Conservation (phyloP, 352 stramenopile genomes). For the Pythium scleroteichum region DNA sequence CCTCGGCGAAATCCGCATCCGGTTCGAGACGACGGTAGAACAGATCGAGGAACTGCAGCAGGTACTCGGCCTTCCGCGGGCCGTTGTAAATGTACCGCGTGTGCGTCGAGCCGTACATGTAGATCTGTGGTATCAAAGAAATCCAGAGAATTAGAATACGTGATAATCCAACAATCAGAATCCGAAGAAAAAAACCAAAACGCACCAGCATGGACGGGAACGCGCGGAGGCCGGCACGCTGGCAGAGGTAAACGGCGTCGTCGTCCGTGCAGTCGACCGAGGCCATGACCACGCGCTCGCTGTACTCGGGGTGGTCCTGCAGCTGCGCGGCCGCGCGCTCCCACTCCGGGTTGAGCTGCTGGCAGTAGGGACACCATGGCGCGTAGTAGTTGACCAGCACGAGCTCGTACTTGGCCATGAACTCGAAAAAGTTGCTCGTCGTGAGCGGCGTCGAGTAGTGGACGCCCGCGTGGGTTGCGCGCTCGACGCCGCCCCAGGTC, state of each 20-base stretch:
- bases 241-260: slow-evolving; percentile 61
- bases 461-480: slow-evolving; percentile 45
- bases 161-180: neutral
- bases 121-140: too few species aligned
- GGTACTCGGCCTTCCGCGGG: slow-evolving; percentile 65
- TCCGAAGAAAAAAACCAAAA: slow-evolving; percentile 29
- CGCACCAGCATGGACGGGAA: slow-evolving; percentile 81
- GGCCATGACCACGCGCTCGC: slow-evolving; percentile 75
- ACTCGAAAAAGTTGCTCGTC: slow-evolving; percentile 67
- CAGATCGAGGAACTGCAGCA: slow-evolving; percentile 81
- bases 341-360: slow-evolving; percentile 77
- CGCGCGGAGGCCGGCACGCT: slow-evolving; percentile 65
- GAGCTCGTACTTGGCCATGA: slow-evolving; percentile 83
- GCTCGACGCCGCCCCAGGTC: slow-evolving; percentile 61
- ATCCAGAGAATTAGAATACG: too few species aligned
- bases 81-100: slow-evolving; percentile 86
- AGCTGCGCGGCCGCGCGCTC: slow-evolving; percentile 70
- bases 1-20: slow-evolving; percentile 77
- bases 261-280: slow-evolving; percentile 80
- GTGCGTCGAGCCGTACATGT: slow-evolving; percentile 80
- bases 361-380: slow-evolving; percentile 78
- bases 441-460: slow-evolving; percentile 79
- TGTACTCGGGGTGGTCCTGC: slow-evolving; percentile 76
- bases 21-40: slow-evolving; percentile 82
- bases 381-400: slow-evolving; percentile 87